Conservation (phyloP, 1,284 basidiomycete species). For the Wallemia hederae region DNA sequence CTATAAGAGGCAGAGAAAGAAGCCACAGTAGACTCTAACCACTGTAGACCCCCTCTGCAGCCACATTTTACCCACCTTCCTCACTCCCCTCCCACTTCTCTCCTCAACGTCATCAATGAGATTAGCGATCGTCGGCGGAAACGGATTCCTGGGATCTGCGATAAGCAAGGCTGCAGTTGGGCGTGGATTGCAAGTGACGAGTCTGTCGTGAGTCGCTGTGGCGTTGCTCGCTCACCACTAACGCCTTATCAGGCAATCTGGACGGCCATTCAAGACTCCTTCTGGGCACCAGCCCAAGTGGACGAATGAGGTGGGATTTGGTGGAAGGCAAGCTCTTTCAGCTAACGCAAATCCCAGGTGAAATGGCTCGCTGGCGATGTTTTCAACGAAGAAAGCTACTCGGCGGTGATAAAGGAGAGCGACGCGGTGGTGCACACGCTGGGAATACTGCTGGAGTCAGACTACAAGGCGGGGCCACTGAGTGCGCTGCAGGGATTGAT, state of each 20-base stretch:
- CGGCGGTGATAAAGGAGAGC: background rate
- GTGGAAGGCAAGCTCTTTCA: background rate
- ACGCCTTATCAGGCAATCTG: background rate
- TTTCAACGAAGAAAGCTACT: background rate
- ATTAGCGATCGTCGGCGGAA: background rate
- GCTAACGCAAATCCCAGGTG: background rate
- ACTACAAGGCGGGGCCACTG: slow-evolving; percentile 46
- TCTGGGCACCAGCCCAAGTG: background rate
- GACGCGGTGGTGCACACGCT: slow-evolving; percentile 68
- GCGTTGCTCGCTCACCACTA: background rate
- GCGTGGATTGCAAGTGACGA: background rate
- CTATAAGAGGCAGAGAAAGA: too few species aligned
- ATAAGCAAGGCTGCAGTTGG: background rate
- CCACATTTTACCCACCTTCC: background rate
- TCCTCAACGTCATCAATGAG: background rate
- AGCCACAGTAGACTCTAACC: too few species aligned
- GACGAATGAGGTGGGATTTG: background rate
- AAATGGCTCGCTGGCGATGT: background rate
- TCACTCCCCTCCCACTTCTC: background rate
- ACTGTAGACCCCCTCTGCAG: too few species aligned
- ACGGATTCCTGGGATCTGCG: background rate
- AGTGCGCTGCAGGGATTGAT: slow-evolving; percentile 12
- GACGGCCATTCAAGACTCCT: background rate
- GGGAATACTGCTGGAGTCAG: slow-evolving; percentile 61
- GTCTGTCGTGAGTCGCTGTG: background rate